Percentiles rank a stretch among this genome's conserved stretches.
phyloP scores from a whole-genome alignment of 176 grass and related monocot species.

The Oryza rufipogon region DNA sequence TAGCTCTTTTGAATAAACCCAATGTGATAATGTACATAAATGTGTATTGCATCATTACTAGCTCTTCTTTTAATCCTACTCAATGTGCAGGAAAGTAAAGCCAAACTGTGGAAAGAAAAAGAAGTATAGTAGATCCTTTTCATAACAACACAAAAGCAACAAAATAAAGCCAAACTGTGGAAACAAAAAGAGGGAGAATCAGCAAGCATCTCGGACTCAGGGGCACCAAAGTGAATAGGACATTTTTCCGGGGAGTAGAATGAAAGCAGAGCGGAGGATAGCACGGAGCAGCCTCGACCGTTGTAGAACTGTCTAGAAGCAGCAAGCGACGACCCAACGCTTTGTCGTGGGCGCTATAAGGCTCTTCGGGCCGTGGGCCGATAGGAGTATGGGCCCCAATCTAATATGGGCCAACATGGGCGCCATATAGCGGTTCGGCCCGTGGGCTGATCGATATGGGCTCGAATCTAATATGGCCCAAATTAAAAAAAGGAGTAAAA shows the following conservation, averaged over 20 bases:
- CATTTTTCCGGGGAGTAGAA: neutral
- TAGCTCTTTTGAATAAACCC: too few relatives aligned
- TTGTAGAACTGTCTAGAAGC: slow-evolving; percentile 49
- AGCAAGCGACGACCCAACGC: neutral
- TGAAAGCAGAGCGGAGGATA: neutral
- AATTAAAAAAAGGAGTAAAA: neutral
- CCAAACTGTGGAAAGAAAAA: too few relatives aligned
- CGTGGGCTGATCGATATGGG: neutral
- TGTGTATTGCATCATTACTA: neutral
- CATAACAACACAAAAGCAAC: neutral
- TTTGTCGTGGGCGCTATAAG: neutral
- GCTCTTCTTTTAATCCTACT: too few relatives aligned
- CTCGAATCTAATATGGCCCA: neutral
- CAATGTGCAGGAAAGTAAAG: too few relatives aligned
- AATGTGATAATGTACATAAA: too few relatives aligned
- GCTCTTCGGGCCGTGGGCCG: neutral
- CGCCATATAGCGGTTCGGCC: neutral
- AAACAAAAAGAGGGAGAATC: neutral
- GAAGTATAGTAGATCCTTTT: too few relatives aligned
- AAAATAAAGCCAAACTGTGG: too few relatives aligned
- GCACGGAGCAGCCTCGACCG: slow-evolving; percentile 22
- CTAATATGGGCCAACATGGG: neutral
- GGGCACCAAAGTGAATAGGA: neutral
- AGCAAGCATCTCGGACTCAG: neutral
- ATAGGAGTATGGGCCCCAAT: neutral